Conservation (phyloP, 2,329 filamentous ascomycete genomes). For the Intubia oerlemansii region DNA sequence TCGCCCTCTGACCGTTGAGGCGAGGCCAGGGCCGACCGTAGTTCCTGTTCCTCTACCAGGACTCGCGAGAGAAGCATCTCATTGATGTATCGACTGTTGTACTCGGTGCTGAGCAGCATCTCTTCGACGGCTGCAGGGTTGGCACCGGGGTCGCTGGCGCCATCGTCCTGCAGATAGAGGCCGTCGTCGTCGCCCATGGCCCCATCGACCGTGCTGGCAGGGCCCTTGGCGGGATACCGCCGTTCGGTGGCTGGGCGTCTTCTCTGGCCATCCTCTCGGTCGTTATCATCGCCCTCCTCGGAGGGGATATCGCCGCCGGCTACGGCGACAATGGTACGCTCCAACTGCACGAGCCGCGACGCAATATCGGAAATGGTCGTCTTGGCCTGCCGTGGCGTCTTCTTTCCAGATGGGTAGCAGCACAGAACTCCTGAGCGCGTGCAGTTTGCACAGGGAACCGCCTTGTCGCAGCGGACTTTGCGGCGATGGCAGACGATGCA, state of each 20-base stretch:
- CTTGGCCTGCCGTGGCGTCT: constrained; percentile 6
- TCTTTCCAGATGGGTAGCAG: constrained; percentile 8
- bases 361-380: constrained; percentile 10
- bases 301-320: constrained; percentile 2
- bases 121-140: constrained; percentile 3
- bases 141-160: constrained; percentile 1
- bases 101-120: constrained; percentile 7
- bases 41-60: constrained; percentile 9
- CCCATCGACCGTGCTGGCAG: background rate
- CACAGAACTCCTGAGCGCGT: constrained; percentile 8
- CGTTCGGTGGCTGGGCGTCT: background rate
- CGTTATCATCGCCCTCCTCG: background rate
- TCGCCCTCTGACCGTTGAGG: constrained; percentile 3
- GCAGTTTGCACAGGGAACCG: constrained; percentile 9
- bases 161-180: background rate
- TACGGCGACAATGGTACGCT: constrained; percentile 10
- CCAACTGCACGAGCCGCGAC: constrained; percentile 8
- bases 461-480: no score
- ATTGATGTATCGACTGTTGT: constrained; percentile 9
- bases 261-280: background rate
- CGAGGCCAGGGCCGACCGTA: constrained; percentile 6
- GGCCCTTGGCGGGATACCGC: background rate
- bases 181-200: background rate
- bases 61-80: constrained; percentile 9
- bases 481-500: constrained; percentile 11